A percentile compares a stretch with the other conserved stretches of the same genome.
Evolutionary conservation across 1,284 basidiomycete genomes (phyloP).

Genomic region (Vanrija humicola): DNA sequence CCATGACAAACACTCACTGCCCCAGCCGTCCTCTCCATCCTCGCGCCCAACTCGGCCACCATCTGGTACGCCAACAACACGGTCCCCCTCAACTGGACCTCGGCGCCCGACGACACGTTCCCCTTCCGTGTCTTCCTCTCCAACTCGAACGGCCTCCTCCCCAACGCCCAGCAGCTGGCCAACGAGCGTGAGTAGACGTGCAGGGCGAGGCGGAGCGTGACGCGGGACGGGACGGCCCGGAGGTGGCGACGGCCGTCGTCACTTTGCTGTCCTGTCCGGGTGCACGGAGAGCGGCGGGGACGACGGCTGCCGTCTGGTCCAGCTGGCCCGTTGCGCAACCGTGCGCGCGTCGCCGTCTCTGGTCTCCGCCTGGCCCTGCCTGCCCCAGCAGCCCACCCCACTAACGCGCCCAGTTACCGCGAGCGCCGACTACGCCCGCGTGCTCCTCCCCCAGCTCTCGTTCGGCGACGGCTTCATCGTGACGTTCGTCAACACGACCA

Average conservation of each 20-base stretch:
- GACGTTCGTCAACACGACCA: constrained; percentile 52
- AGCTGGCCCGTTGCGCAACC: no score
- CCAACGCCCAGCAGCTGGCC: constrained; percentile 34
- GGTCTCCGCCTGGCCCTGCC: not conserved
- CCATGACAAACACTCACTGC: not conserved
- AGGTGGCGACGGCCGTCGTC: not conserved
- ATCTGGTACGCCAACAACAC: constrained; percentile 44
- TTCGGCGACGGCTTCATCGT: constrained; percentile 48
- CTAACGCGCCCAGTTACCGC: constrained; percentile 25
- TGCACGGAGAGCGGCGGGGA: no score
- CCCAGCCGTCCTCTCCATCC: constrained; percentile 36
- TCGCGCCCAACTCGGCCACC: constrained; percentile 31
- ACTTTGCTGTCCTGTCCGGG: no score
- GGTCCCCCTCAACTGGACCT: constrained; percentile 43
- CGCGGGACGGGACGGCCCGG: not conserved
- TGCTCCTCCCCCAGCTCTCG: constrained; percentile 28
- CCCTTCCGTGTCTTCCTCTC: constrained; percentile 37
- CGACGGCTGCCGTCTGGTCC: no score
- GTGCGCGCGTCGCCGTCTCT: not conserved
- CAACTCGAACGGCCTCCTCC: constrained; percentile 30
- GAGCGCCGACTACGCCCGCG: constrained; percentile 23
- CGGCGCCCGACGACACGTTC: constrained; percentile 29
- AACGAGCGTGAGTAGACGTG: constrained; percentile 32
- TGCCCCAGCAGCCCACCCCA: no score
- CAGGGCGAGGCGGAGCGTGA: not conserved